phyloP scores from a whole-genome alignment of 345 rosid species.

The Jatropha curcas region DNA sequence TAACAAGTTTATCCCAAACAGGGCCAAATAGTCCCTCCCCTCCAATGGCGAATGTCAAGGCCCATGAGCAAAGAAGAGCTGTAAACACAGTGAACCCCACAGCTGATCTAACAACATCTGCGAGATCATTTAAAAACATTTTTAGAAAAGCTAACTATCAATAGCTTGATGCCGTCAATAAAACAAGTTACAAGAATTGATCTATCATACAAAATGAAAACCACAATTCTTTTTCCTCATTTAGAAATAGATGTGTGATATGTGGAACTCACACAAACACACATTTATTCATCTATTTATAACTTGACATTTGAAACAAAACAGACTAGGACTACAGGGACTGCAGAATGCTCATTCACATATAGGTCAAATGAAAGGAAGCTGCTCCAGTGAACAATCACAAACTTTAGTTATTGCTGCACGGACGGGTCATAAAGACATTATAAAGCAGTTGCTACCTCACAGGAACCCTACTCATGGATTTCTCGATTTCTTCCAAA shows the following conservation, averaged over 20 bases:
- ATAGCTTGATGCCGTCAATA: neutral
- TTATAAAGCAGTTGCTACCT: neutral
- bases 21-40: conserved; percentile 80
- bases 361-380: neutral
- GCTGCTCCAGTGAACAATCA: neutral
- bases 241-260: neutral
- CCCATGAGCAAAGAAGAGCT: conserved; percentile 68
- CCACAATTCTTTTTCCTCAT: too few species aligned
- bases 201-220: neutral
- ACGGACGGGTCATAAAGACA: neutral
- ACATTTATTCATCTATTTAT: neutral
- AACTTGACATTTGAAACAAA: neutral
- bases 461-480: neutral
- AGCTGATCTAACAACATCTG: conserved; percentile 83
- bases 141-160: neutral
- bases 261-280: neutral
- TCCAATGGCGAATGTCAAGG: conserved; percentile 84
- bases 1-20: conserved; percentile 78
- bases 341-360: neutral
- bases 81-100: conserved; percentile 68
- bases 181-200: neutral
- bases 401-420: neutral
- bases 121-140: neutral
- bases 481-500: neutral
- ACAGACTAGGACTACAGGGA: neutral